Evolutionary conservation across 768 basidiomycete genomes (phyloP).

Genomic region (Mycena sanguinolenta): DNA sequence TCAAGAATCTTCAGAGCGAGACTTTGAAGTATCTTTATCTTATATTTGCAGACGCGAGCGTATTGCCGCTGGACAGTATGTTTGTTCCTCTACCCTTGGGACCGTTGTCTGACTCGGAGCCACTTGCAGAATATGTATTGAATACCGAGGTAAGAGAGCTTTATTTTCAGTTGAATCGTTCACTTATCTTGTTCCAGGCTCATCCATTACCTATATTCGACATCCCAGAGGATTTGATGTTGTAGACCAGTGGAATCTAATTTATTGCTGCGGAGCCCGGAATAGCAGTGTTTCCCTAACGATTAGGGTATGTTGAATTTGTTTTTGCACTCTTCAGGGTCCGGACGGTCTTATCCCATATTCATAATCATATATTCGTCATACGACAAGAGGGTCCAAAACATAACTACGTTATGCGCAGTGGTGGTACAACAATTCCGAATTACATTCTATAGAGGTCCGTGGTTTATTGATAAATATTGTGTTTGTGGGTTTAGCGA

Average conservation of each 20-base stretch:
- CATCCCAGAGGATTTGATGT: constrained; percentile 24
- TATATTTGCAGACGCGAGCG: constrained; percentile 80
- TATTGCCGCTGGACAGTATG: constrained; percentile 83
- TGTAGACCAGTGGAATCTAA: constrained; percentile 11
- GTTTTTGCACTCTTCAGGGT: background rate
- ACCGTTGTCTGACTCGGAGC: background rate
- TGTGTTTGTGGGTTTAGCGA: constrained; percentile 32
- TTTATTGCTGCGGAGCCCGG: constrained; percentile 20
- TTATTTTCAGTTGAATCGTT: background rate
- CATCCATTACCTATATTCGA: constrained; percentile 38
- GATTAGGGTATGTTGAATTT: constrained; percentile 4
- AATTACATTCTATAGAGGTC: constrained; percentile 38
- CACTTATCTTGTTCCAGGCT: constrained; percentile 28
- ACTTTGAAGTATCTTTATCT: constrained; percentile 93
- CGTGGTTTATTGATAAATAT: constrained; percentile 33
- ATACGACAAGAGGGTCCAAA: constrained; percentile 9
- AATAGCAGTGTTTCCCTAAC: background rate
- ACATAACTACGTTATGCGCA: constrained; percentile 7
- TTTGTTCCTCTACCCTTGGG: constrained; percentile 33
- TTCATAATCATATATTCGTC: constrained; percentile 30
- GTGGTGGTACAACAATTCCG: constrained; percentile 34
- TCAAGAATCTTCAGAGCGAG: constrained; percentile 70
- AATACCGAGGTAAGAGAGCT: constrained; percentile 35
- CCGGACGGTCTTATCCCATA: constrained; percentile 1
- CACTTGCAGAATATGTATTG: constrained; percentile 34